These are phyloP conservation scores for Linnemannia schmuckeri DNA, from an alignment of 192 early-diverging fungal genomes.

Conservation along the genomic window DNA sequence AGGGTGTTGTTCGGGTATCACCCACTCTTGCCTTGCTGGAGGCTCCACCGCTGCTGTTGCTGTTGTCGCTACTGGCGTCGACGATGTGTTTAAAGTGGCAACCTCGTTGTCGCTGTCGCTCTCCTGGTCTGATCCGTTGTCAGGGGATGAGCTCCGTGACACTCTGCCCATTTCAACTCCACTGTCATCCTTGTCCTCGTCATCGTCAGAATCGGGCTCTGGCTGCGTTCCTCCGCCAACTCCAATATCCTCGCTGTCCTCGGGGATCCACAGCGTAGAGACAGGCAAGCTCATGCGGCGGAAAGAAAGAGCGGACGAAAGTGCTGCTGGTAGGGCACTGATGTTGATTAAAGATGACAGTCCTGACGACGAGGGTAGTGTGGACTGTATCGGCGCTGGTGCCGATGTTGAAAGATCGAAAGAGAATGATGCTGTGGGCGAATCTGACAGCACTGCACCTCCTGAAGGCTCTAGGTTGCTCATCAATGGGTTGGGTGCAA, in stretches of 20 bases:
- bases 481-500: neutral
- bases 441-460: neutral
- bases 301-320: conserved; percentile 31
- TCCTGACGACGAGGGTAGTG: conserved; percentile 15
- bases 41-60: neutral
- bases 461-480: neutral
- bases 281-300: conserved; percentile 37
- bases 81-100: neutral
- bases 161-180: neutral
- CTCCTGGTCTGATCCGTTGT: neutral
- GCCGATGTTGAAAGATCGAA: neutral
- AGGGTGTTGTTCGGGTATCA: conserved; percentile 39
- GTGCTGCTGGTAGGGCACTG: conserved; percentile 25
- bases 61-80: neutral
- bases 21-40: neutral
- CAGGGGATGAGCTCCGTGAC: neutral
- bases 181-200: neutral
- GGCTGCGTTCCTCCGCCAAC: conserved; percentile 34
- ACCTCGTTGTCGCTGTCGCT: neutral
- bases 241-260: conserved; percentile 37
- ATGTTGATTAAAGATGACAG: conserved; percentile 40
- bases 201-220: conserved; percentile 18
- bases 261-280: conserved; percentile 29
- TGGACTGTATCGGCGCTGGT: neutral
- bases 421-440: neutral